Evolutionary conservation across 495 filamentous ascomycete genomes (phyloP), one percentile per base, ranked within the genome.

Genomic region (Daldinia concentrica): DNA sequence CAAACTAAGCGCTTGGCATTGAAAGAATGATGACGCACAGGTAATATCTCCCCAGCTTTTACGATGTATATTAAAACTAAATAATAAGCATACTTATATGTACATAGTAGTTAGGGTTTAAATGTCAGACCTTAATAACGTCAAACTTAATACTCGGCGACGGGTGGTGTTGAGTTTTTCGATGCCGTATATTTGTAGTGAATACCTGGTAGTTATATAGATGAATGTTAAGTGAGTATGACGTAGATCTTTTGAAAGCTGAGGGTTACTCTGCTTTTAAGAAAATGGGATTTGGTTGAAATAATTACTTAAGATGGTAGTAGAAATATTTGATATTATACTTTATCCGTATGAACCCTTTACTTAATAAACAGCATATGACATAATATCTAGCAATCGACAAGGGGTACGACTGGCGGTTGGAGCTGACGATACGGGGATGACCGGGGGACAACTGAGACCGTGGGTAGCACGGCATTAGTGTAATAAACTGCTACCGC

Each of bases 401-500:
- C 43, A 66, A 24, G 32, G 37, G 34, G 19, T 48, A 8, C n/a
- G 43, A 19, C 43, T 48, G 43, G 19, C 15, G 32, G 19, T 19
- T 58, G 24, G 12, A 19, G 26, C 24, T 41, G 43, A 29, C 34
- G 39, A 43, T 36, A 29, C 64, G 36, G 55, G 34, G 7, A 37
- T 6, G 19, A 15, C 30, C 30, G 55, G 55, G 55, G 55, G 27
- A 58, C 32, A 12, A 22, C 55, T 58, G 55, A 58, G 55, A 58
- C 55, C 17, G 19, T 54, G 24, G 43, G 56, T 66, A 54, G 22
- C 45, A 66, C 64, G 26, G 29, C 64, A 51, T 59, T 66, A 60
- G 64, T 32, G 41, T 15, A 45, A 59, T 43, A 27, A 27, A 36
- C 9, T 19, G 34, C 34, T 6, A 54, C 32, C 60, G 43, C 27